Percentiles rank a stretch among this genome's conserved stretches.
phyloP scores from a whole-genome alignment of 2,329 filamentous ascomycete genomes.

The Paraphoma chrysanthemicola region DNA sequence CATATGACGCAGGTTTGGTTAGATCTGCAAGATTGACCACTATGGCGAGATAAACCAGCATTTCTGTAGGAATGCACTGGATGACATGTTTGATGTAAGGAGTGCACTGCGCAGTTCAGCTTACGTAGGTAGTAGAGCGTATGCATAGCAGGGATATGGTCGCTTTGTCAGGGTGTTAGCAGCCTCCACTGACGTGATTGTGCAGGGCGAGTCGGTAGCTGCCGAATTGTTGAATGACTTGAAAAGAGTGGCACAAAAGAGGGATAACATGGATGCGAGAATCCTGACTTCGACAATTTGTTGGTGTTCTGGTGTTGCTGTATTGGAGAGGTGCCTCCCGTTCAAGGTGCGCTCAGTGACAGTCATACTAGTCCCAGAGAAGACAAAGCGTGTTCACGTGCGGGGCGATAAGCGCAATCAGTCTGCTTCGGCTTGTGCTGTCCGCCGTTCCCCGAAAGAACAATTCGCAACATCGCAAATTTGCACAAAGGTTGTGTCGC shows the following conservation, averaged over 20 bases:
- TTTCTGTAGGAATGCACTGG: not conserved
- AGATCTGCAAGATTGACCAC: too few relatives aligned
- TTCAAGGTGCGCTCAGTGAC: too few relatives aligned
- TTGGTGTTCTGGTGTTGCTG: too few relatives aligned
- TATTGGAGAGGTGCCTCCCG: too few relatives aligned
- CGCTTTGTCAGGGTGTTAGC: not conserved
- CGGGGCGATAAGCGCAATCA: conserved; percentile 11
- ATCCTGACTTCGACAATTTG: too few relatives aligned
- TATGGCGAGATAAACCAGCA: too few relatives aligned
- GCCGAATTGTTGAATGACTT: not conserved
- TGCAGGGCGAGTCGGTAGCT: not conserved
- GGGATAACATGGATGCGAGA: too few relatives aligned
- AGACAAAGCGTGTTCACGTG: not conserved
- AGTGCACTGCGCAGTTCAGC: too few relatives aligned
- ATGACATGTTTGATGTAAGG: not conserved
- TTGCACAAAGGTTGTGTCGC: conserved; percentile 11
- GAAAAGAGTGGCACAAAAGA: not conserved
- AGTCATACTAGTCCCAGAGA: not conserved
- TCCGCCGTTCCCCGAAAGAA: conserved; percentile 18
- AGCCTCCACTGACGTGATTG: not conserved
- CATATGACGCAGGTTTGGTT: too few relatives aligned
- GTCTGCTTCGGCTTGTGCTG: conserved; percentile 11
- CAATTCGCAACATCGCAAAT: conserved; percentile 17
- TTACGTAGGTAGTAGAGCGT: too few relatives aligned
- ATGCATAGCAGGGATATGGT: not conserved